Percentiles rank a stretch among this genome's conserved stretches.
Conservation (phyloP, 2,329 filamentous ascomycete genomes). For the Dothideomycetes sp. region DNA sequence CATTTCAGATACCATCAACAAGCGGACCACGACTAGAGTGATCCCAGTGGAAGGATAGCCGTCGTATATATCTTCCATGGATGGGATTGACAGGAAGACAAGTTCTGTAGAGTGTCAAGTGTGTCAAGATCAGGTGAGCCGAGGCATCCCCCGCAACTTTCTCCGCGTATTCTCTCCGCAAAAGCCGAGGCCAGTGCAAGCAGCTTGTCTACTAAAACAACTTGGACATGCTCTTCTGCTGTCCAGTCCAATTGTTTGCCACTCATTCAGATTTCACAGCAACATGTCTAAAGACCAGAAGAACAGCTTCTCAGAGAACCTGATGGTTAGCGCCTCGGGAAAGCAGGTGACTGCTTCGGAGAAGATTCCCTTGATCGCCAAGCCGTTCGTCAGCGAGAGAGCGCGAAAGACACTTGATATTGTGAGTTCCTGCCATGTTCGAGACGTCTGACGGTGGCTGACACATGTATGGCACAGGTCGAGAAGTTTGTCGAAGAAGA, state of each 20-base stretch:
- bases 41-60: too few relatives aligned
- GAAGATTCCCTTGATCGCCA: slow-evolving; percentile 49
- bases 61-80: too few relatives aligned
- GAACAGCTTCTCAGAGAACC: slow-evolving; percentile 25
- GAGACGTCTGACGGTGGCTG: neutral
- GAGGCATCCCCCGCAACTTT: too few relatives aligned
- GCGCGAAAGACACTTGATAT: slow-evolving; percentile 77
- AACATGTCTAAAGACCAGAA: slow-evolving; percentile 29
- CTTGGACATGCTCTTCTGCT: too few relatives aligned
- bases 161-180: too few relatives aligned
- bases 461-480: slow-evolving; percentile 44
- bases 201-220: too few relatives aligned
- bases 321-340: slow-evolving; percentile 20
- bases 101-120: too few relatives aligned
- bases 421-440: slow-evolving; percentile 31
- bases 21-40: too few relatives aligned
- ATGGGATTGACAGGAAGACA: too few relatives aligned
- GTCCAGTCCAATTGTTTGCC: neutral
- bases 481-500: slow-evolving; percentile 96
- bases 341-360: slow-evolving; percentile 40
- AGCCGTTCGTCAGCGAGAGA: slow-evolving; percentile 65
- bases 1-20: too few relatives aligned
- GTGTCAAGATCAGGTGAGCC: too few relatives aligned
- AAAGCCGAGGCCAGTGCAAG: too few relatives aligned
- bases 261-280: neutral